Base-by-base conservation (phyloP, 371 early-diverging fungal genomes). In the Fennellomyces sp. region DNA sequence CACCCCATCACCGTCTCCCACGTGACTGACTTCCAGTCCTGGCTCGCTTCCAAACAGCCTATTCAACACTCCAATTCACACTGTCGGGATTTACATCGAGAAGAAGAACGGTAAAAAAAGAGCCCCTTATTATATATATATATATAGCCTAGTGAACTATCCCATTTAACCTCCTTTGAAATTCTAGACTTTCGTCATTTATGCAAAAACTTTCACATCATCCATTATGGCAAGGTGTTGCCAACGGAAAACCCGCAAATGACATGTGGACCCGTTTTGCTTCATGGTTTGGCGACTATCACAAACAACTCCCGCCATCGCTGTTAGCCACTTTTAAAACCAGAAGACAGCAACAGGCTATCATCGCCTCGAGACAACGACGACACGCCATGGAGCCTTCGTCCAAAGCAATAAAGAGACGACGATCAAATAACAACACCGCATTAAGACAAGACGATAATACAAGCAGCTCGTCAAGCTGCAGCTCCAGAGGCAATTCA, bases 281-380 rank as follows among this genome's bases (percentile, higher is more conserved):
- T n/a, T 49, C 63, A 3, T 63, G 63, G 56, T 63, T 63, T 52
- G 56, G 56, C 25, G 42, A 60, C 52, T 60, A 56, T 52, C 33
- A 53, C 27, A 29, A 38, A 25, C 57, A 63, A 50, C 33, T 55
- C 6, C 52, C 55, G 15, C 54, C 56, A 7, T 55, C 57, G 15
- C 35, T 60, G 13, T 42, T 63, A 23, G 39, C 52, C 13, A 56
- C 57, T 23, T 56, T 63, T 36, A 56, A 65, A 64, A 56, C 61
- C 27, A 56, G 53, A 56, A 52, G 58, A 55, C 75, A 78, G 51
- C 78, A 78, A 58, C 71, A 73, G 41, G 78, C 78, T 1, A 78
- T 78, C 33, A 78, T 78, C 58, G 71, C 67, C 52, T 70, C 72
- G 45, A 67, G 78, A 25, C 73, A 68, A 63, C 61, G 64, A 13